Evolutionary conservation across 164 flowering plant genomes (phyloP).

Genomic region (Stephania cephalantha): DNA sequence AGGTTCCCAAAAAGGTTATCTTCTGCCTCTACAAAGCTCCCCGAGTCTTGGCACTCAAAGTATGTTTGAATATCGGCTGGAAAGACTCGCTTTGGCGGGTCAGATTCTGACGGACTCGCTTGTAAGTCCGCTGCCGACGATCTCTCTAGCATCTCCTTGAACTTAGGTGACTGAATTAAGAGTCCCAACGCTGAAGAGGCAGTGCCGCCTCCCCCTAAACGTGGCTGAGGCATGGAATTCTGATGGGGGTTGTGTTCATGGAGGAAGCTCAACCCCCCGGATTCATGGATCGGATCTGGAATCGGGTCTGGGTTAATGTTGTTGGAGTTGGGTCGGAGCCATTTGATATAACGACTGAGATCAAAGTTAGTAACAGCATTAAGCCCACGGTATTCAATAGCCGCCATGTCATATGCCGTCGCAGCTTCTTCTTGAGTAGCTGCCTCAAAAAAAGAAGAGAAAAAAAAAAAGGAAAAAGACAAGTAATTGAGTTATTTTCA

Average conservation of each 20-base stretch:
- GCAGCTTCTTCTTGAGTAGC: conserved; percentile 39
- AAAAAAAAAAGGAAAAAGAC: no score
- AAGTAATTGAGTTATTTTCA: no score
- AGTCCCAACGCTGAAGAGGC: conserved; percentile 51
- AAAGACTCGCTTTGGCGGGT: conserved; percentile 40
- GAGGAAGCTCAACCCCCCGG: conserved; percentile 18
- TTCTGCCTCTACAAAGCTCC: conserved; percentile 11
- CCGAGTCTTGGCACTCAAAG: conserved; percentile 27
- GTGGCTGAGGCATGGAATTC: conserved; percentile 2
- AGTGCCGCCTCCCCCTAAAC: conserved; percentile 4
- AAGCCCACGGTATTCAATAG: conserved; percentile 47
- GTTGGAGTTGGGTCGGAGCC: conserved; percentile 42
- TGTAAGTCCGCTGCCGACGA: conserved; percentile 28
- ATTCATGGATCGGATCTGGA: conserved; percentile 21
- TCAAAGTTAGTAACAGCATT: conserved; percentile 56
- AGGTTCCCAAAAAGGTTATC: conserved; percentile 29
- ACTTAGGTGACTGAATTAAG: conserved; percentile 55
- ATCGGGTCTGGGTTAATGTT: conserved; percentile 2
- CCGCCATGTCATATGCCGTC: conserved; percentile 54
- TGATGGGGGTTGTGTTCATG: conserved; percentile 9
- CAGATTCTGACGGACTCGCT: conserved; percentile 30
- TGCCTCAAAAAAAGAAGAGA: background rate
- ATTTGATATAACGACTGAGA: conserved; percentile 71
- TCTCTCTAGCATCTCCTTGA: conserved; percentile 66
- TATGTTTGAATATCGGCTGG: conserved; percentile 66